These are phyloP conservation scores for Trichosanthes cucumerina DNA, from an alignment of 306 rosid genomes.

Conservation along the genomic window DNA sequence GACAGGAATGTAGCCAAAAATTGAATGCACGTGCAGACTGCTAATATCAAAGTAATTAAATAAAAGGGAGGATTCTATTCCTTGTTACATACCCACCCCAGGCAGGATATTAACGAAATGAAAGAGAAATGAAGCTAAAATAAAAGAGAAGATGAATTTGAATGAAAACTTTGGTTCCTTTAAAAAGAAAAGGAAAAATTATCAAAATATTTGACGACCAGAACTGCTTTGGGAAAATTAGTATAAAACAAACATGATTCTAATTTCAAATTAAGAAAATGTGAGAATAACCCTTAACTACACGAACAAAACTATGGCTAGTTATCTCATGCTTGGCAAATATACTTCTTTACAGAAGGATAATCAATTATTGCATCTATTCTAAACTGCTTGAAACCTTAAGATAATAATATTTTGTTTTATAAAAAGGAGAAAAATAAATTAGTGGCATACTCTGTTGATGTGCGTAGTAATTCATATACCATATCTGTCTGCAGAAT, in stretches of 20 bases:
- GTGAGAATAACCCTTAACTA: neutral
- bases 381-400: neutral
- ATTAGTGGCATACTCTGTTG: constrained; percentile 71
- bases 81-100: neutral
- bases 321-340: neutral
- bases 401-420: neutral
- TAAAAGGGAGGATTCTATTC: neutral
- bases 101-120: neutral
- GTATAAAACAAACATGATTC: neutral
- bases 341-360: neutral
- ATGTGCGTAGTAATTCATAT: constrained; percentile 84
- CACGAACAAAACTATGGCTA: neutral
- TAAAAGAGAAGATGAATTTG: neutral
- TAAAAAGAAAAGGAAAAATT: neutral
- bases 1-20: neutral
- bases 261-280: neutral
- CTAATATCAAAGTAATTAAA: neutral
- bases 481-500: constrained; percentile 88
- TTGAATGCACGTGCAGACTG: neutral
- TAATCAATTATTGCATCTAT: too few species aligned
- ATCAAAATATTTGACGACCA: neutral
- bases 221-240: neutral
- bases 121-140: neutral
- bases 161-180: too few species aligned
- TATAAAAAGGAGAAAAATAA: constrained; percentile 7